Conservation (phyloP, 495 filamentous ascomycete genomes). For the Pseudevernia furfuracea region DNA sequence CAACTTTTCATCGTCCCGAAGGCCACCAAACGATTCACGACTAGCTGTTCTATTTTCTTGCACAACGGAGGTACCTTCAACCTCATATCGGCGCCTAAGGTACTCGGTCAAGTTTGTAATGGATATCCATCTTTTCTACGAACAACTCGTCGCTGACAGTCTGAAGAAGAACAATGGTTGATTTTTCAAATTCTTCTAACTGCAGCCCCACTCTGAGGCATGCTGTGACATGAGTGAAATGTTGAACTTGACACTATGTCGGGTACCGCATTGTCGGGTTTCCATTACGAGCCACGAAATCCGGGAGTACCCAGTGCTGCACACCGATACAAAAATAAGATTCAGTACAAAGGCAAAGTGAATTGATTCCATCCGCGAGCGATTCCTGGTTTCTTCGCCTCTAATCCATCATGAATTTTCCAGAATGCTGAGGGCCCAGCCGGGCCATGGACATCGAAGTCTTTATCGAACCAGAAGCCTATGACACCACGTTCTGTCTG, state of each 20-base stretch:
- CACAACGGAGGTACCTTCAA: background rate
- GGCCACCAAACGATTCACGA: background rate
- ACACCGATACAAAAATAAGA: background rate
- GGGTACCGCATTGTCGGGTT: background rate
- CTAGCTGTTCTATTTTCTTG: background rate
- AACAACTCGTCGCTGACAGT: background rate
- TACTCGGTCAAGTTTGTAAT: background rate
- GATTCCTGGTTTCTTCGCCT: slow-evolving; percentile 8
- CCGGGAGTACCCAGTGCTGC: background rate
- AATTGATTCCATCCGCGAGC: slow-evolving; percentile 5
- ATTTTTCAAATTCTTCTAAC: background rate
- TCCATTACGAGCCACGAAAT: background rate
- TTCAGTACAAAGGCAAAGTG: background rate
- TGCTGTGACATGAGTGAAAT: background rate
- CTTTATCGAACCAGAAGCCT: slow-evolving; percentile 62
- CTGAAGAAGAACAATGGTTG: background rate
- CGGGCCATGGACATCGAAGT: slow-evolving; percentile 51
- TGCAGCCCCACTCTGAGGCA: background rate
- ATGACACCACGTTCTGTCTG: slow-evolving; percentile 50
- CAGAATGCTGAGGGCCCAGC: slow-evolving; percentile 61
- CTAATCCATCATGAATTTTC: slow-evolving; percentile 48
- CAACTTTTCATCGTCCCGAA: background rate
- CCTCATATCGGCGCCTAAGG: background rate
- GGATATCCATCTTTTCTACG: background rate
- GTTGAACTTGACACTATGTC: background rate